Evolutionary conservation across 306 rosid genomes (phyloP).

Genomic region (Mimosa pudica): DNA sequence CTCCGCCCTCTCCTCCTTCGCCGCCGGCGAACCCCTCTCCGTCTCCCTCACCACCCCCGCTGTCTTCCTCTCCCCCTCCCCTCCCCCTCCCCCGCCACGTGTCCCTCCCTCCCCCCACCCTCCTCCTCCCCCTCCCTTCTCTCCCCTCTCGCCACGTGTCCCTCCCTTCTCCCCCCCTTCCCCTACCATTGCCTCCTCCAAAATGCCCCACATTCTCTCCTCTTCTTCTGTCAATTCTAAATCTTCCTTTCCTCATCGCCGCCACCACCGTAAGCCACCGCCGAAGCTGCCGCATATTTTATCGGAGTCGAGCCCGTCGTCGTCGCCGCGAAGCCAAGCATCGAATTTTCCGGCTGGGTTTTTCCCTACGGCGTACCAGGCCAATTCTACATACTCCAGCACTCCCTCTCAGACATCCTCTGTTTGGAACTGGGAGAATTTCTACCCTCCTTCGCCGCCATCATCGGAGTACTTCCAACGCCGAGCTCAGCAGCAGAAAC

Average conservation of each 20-base stretch:
- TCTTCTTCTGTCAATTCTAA: constrained; percentile 30
- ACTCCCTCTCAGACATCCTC: constrained; percentile 97
- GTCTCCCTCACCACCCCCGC: constrained; percentile 83
- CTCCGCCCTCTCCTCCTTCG: constrained; percentile 70
- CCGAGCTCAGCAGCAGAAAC: constrained; percentile 32
- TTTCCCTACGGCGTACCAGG: constrained; percentile 69
- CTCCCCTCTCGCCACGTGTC: constrained; percentile 46
- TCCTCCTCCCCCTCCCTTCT: constrained; percentile 2
- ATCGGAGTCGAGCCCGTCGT: constrained; percentile 75
- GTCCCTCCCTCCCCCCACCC: constrained; percentile 47
- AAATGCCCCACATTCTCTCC: constrained; percentile 65
- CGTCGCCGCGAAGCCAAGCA: constrained; percentile 58
- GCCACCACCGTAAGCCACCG: constrained; percentile 54
- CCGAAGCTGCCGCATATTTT: constrained; percentile 92
- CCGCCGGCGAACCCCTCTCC: constrained; percentile 72
- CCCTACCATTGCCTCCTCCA: constrained; percentile 60
- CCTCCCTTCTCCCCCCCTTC: constrained; percentile 45
- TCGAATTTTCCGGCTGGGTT: constrained; percentile 50
- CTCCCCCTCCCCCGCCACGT: constrained; percentile 41
- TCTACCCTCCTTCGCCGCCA: constrained; percentile 95
- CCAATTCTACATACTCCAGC: constrained; percentile 71
- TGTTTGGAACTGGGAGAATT: constrained; percentile 96
- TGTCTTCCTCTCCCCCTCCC: constrained; percentile 63
- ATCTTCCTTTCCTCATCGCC: constrained; percentile 43
- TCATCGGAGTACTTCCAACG: constrained; percentile 71